Base-by-base conservation (phyloP, 306 rosid species). In the Lathyrus sativus region DNA sequence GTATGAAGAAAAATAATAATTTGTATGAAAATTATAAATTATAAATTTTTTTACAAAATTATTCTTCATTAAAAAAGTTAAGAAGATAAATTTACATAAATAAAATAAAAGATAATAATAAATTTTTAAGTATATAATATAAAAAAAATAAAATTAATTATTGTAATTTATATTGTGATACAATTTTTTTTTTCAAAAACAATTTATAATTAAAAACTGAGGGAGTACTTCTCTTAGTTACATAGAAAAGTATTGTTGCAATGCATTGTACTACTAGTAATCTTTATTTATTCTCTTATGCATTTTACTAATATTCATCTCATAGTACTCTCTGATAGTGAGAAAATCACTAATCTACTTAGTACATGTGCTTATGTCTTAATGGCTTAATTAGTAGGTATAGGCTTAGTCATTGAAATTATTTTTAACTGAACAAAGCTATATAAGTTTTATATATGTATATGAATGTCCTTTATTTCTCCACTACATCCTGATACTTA, bases 361-460 rank as follows among this genome's bases (percentile, higher is more conserved):
- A 53, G 60, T 33, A 70, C 82, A 83, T 33, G 87, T 79, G 82
- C 82, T 48, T 79, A 79, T 81, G 70, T 74, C 70, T 79, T 76
- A 76, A 73, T 73, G 77, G 68, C 62, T 82, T 72, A 79, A 73
- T 64, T 53, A 76, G 73, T 79, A 75, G 83, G 83, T 48, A 33
- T 71, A 24, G 19, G 33, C 56, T 51, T 46, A 48, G 42, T 1
- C 73, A 67, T 24, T 28, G 58, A 26, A 11, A 49, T 68, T 72
- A 7, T 22, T 58, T 65, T 11, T 58, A 50, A 59, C 43, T 50
- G 10, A 26, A 43, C 38, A 72, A 63, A 41, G 68, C 56, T 17
- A 33, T 42, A 48, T 22, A 59, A 46, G 8, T 3, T 15, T 7
- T 48, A 42, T 42, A 42, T 12, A 11, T 26, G 3, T 43, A 43